Conservation (phyloP, 495 filamentous ascomycete species). For the Aspergillus hancockii region DNA sequence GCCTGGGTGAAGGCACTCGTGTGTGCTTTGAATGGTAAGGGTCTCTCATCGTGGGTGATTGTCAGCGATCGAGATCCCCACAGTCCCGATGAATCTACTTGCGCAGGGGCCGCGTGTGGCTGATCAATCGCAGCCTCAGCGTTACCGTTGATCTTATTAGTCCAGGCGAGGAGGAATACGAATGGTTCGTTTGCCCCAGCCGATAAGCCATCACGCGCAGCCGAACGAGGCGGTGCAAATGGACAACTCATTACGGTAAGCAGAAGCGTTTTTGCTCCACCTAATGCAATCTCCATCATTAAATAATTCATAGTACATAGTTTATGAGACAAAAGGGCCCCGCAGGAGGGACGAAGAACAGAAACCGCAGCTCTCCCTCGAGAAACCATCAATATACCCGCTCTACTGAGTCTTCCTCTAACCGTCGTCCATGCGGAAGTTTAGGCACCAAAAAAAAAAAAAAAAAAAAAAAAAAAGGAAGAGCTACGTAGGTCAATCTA, state of each 20-base stretch:
- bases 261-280: too few relatives aligned
- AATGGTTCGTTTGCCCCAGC: not conserved
- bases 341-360: too few relatives aligned
- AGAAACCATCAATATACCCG: too few relatives aligned
- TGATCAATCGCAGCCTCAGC: not conserved
- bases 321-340: too few relatives aligned
- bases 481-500: too few relatives aligned
- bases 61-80: not conserved
- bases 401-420: too few relatives aligned
- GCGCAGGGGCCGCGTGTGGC: slow-evolving; percentile 1
- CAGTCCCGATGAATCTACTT: not conserved
- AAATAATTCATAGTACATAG: too few relatives aligned
- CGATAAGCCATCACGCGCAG: not conserved
- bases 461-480: too few relatives aligned
- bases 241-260: not conserved
- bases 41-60: not conserved
- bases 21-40: not conserved
- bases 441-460: too few relatives aligned
- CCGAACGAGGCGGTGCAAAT: not conserved
- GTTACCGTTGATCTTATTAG: not conserved
- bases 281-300: slow-evolving; percentile 36
- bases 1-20: not conserved
- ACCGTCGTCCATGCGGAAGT: too few relatives aligned
- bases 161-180: not conserved
- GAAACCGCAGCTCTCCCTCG: too few relatives aligned